Base-by-base conservation (phyloP, 2,329 filamentous ascomycete species). In the Huntiella bhutanensis region DNA sequence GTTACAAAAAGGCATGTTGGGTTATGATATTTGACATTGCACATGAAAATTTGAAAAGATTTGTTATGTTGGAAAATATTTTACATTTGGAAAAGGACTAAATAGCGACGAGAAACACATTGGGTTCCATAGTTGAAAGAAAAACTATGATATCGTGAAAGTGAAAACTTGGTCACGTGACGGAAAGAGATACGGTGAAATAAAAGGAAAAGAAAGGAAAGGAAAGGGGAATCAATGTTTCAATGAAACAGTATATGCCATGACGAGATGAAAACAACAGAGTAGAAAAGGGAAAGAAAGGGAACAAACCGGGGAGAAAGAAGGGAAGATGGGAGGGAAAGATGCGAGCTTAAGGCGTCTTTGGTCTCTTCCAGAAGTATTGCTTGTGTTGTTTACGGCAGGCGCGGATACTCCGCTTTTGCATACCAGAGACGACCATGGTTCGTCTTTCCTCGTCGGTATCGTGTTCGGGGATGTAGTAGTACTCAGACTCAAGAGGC, bases 341-440 rank as follows among this genome's bases (percentile, higher is more conserved):
- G 22, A 28, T 17, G 17, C 17, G 17, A 17, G 17, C 22, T 62
- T 54, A 77, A 42, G 74, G 74, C 11, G 73, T 78, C 53, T 65
- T 66, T 10, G 75, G 75, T 44, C 69, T 66, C 63, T 79, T 79
- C 75, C 75, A 79, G 59, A 75, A 80, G 55, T 80, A 80, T 76
- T 80, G 75, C 75, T 96, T 96, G 64, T 98, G 91, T 59, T 91
- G 84, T 65, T 95, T 96, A 57, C 91, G 75, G 58, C 91, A 95
- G 57, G 79, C 80, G 53, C 91, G 73, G 56, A 98, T 65, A 55
- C 85, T 91, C 38, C 87, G 88, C 63, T 93, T 94, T 47, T 85
- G 73, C 59, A 95, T 67, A 45, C 84, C 83, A 53, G 87, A 79
- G 1, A 87, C 84, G 11, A 95, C 85, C 46, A 84, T 73, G 44